Evolutionary conservation across 75 land plant species (phyloP).

Genomic region (Picea glauca): DNA sequence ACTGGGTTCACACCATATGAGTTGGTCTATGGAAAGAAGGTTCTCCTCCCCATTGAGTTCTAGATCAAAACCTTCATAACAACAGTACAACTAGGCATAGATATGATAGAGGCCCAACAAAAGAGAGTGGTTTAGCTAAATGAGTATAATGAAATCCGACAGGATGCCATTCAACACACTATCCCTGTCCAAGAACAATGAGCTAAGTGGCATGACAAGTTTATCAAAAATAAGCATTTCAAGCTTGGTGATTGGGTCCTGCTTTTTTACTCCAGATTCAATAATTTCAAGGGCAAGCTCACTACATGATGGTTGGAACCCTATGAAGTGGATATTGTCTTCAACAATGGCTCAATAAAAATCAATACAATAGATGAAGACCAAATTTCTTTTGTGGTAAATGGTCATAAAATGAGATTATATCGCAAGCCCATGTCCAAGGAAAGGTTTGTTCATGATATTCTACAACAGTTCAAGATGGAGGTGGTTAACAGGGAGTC

Average conservation of each 20-base stretch:
- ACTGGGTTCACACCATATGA: not conserved
- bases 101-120: not conserved
- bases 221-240: not conserved
- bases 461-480: too few relatives aligned
- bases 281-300: not conserved
- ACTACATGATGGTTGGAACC: not conserved
- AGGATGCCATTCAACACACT: not conserved
- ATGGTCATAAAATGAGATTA: not conserved
- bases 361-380: not conserved
- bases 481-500: too few relatives aligned
- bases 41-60: not conserved
- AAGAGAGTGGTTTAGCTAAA: not conserved
- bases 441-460: too few relatives aligned
- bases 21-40: not conserved
- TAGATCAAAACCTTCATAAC: not conserved
- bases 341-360: not conserved
- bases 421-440: not conserved
- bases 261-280: not conserved
- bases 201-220: not conserved
- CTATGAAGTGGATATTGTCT: not conserved
- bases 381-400: fast-evolving
- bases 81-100: not conserved
- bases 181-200: not conserved
- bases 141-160: not conserved
- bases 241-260: not conserved